Percentiles rank a stretch among this genome's conserved stretches.
These are phyloP conservation scores for Venturia aucupariae DNA, from an alignment of 2,329 filamentous ascomycete species.

Conservation along the genomic window DNA sequence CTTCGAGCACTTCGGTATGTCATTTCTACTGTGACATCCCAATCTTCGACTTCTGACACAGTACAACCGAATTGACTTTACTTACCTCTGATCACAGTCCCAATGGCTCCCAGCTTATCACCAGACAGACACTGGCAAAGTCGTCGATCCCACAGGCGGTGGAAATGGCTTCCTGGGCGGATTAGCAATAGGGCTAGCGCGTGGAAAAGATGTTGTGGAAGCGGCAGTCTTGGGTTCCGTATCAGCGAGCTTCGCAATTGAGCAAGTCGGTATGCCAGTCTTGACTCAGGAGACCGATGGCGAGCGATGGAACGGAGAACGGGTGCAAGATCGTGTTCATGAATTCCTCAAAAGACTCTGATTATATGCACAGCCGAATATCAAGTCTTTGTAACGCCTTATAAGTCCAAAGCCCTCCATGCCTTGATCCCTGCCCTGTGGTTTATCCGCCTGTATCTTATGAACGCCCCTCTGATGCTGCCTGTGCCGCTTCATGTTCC, in stretches of 20 bases:
- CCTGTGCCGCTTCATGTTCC: conserved; percentile 49
- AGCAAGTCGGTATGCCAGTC: conserved; percentile 78
- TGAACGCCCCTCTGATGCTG: background rate
- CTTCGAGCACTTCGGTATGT: conserved; percentile 24
- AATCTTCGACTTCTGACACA: too few relatives aligned
- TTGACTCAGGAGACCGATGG: conserved; percentile 30
- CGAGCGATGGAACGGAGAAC: conserved; percentile 42
- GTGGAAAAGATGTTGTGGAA: conserved; percentile 53
- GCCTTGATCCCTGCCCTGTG: background rate
- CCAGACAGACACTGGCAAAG: conserved; percentile 37
- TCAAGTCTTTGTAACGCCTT: background rate
- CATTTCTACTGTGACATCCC: too few relatives aligned
- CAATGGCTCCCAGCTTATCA: conserved; percentile 76
- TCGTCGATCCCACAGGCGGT: conserved; percentile 89
- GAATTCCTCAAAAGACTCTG: conserved; percentile 32
- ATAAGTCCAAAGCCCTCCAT: background rate
- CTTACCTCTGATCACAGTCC: conserved; percentile 14
- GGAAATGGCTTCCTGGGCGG: conserved; percentile 80
- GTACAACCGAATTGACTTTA: too few relatives aligned
- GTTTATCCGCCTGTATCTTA: background rate
- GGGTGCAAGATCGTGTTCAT: conserved; percentile 33
- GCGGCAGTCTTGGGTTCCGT: conserved; percentile 72
- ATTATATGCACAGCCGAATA: conserved; percentile 23
- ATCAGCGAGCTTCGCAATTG: conserved; percentile 85
- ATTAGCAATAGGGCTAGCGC: conserved; percentile 46